Percentiles rank a stretch among this genome's conserved stretches.
These are phyloP conservation scores for Furcasterigmium sp. DNA, from an alignment of 2,329 filamentous ascomycete genomes.

Conservation along the genomic window DNA sequence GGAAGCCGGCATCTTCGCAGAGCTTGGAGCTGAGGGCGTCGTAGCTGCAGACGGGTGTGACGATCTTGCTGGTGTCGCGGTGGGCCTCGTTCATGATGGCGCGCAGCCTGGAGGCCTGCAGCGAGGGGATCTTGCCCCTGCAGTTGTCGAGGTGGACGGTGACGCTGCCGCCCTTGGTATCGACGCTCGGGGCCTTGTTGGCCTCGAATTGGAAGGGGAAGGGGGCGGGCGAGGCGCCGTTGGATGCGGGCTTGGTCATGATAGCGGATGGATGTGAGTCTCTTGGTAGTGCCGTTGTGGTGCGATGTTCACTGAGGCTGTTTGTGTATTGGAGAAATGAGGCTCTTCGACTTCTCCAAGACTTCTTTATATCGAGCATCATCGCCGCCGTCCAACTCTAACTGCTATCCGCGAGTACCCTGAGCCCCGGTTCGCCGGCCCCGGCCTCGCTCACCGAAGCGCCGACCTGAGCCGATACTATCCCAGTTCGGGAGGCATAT, in stretches of 20 bases:
- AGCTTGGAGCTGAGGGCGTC: slow-evolving; percentile 36
- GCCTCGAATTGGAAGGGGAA: slow-evolving; percentile 26
- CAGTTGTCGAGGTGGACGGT: slow-evolving; percentile 18
- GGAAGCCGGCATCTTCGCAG: slow-evolving; percentile 38
- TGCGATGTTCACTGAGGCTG: too few species aligned
- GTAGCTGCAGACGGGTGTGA: slow-evolving; percentile 35
- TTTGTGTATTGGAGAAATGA: background rate
- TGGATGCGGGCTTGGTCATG: slow-evolving; percentile 22
- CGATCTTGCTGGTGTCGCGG: slow-evolving; percentile 32
- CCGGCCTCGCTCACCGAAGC: too few species aligned
- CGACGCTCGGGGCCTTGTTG: background rate
- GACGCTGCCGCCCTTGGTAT: slow-evolving; percentile 2
- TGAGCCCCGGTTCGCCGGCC: too few species aligned
- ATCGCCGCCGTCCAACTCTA: too few species aligned
- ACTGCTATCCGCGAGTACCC: slow-evolving; percentile 16
- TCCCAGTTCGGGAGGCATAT: too few species aligned
- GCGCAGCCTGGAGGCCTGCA: slow-evolving; percentile 29
- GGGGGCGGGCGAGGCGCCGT: slow-evolving; percentile 12
- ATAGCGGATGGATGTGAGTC: slow-evolving; percentile 7
- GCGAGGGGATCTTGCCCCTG: slow-evolving; percentile 29
- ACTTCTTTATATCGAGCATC: slow-evolving; percentile 4
- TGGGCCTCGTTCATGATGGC: slow-evolving; percentile 33
- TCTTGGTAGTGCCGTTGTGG: too few species aligned
- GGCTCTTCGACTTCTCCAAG: background rate
- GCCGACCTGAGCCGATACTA: too few species aligned